These are phyloP conservation scores for Zizania latifolia DNA, from an alignment of 176 grass and related monocot species.

Conservation along the genomic window DNA sequence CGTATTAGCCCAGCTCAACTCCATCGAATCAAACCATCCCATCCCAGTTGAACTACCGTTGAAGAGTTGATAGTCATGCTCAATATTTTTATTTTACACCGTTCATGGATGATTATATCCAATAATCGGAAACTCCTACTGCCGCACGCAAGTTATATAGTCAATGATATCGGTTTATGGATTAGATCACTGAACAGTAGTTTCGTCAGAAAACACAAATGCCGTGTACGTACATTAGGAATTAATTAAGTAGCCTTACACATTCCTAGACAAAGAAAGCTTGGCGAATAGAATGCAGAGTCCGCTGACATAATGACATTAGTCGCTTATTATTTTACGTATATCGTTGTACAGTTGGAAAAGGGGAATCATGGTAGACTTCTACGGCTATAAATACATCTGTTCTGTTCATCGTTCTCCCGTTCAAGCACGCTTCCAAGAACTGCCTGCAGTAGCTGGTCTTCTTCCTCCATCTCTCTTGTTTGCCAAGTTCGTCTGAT, in stretches of 20 bases:
- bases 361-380: not conserved
- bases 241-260: not conserved
- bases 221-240: not conserved
- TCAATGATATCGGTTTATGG: too few relatives aligned
- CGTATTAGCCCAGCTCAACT: too few relatives aligned
- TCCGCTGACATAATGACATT: not conserved
- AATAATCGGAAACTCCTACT: too few relatives aligned
- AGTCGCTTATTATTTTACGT: not conserved
- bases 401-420: not conserved
- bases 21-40: too few relatives aligned
- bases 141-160: too few relatives aligned
- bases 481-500: not conserved
- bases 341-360: not conserved
- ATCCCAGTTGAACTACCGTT: too few relatives aligned
- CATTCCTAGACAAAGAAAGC: not conserved
- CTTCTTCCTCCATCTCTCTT: not conserved
- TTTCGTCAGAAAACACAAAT: not conserved
- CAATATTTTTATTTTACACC: too few relatives aligned
- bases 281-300: not conserved
- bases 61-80: too few relatives aligned
- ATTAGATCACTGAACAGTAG: too few relatives aligned
- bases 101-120: too few relatives aligned
- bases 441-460: not conserved
- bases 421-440: conserved; percentile 1
- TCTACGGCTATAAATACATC: conserved; percentile 21